These are phyloP conservation scores for Tuctoria greenei DNA, from an alignment of 176 grass and related monocot genomes.

Conservation along the genomic window DNA sequence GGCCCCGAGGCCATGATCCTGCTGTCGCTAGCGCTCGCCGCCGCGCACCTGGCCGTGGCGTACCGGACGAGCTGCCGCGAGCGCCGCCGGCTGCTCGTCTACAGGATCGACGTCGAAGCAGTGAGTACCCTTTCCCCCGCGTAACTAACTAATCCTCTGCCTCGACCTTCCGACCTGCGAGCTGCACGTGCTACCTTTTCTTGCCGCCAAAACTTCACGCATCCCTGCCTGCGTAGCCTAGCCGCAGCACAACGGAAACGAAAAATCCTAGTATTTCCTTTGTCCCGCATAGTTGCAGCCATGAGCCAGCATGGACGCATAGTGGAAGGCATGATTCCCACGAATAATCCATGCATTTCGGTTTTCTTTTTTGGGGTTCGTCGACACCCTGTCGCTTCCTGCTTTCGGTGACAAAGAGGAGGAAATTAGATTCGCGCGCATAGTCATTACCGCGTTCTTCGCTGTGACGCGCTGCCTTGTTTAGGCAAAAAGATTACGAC, in stretches of 20 bases:
- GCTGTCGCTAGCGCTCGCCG: slow-evolving; percentile 64
- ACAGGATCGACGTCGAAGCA: slow-evolving; percentile 93
- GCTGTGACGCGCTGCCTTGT: background rate
- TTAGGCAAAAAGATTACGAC: slow-evolving; percentile 16
- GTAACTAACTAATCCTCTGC: background rate
- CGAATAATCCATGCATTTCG: slow-evolving; percentile 47
- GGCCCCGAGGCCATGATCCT: slow-evolving; percentile 56
- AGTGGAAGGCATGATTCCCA: background rate
- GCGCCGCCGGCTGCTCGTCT: slow-evolving; percentile 80
- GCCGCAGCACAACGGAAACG: background rate
- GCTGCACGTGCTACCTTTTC: background rate
- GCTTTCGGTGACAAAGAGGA: slow-evolving; percentile 49
- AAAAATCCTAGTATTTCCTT: background rate
- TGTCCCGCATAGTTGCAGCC: background rate
- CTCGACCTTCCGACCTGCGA: background rate
- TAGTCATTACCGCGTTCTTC: slow-evolving; percentile 16
- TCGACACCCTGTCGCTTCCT: slow-evolving; percentile 11
- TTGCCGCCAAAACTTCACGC: background rate
- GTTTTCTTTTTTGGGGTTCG: background rate
- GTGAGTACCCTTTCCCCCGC: slow-evolving; percentile 34
- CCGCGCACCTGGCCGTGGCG: slow-evolving; percentile 74
- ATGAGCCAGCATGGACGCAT: background rate
- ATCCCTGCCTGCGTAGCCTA: too few species aligned
- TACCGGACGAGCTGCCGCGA: slow-evolving; percentile 90
- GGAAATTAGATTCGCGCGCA: slow-evolving; percentile 25